Base-by-base conservation (phyloP, 768 basidiomycete species). In the Rhodotorula paludigena region DNA sequence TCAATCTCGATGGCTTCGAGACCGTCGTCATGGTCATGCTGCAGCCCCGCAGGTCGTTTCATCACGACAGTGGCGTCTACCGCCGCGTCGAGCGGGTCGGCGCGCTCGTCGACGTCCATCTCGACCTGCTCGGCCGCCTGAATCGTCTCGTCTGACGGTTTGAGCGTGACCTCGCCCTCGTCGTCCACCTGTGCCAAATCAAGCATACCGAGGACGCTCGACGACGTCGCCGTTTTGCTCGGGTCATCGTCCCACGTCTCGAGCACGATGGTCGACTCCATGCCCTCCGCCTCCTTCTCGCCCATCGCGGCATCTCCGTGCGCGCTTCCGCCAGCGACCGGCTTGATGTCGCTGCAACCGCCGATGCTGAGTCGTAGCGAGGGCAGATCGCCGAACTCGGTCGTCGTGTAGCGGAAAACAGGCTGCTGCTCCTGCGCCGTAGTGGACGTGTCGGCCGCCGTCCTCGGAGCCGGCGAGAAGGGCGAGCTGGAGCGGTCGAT, bases 381-480 rank as follows among this genome's bases (percentile, higher is more conserved):
- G 0, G 60, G 66, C 3, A 30, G 28, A 36, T 67, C 60, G 11
- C 41, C 66, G 9, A 68, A 68, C 25, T 60, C 52, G 20, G 62
- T 68, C 39, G 57, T 68, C 36, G 67, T 68, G 47, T 63, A 68
- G 30, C 41, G 52, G 51, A 68, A 68, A 15, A 44, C 56, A 1
- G 62, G 67, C 33, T 28, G 44, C n/a, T 33, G 23, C 55, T 33
- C n/a, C 23, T 25, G 38, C 41, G 49, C 30, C 49, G 33, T 41
- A 41, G 41, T 7, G 21, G 44, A 42, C 21, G n/a, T 52, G 25
- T 62, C 35, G 11, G 35, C 35, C 36, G 6, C 32, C 11, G 35
- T 44, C 30, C 44, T 48, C 33, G 35, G n/a, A n/a, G 48, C 28
- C 52, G 32, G 7, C 33, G 41, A 10, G 0, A 5, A 12, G 16